Conservation (phyloP, 441 rosid species). For the Corymbia citriodora region DNA sequence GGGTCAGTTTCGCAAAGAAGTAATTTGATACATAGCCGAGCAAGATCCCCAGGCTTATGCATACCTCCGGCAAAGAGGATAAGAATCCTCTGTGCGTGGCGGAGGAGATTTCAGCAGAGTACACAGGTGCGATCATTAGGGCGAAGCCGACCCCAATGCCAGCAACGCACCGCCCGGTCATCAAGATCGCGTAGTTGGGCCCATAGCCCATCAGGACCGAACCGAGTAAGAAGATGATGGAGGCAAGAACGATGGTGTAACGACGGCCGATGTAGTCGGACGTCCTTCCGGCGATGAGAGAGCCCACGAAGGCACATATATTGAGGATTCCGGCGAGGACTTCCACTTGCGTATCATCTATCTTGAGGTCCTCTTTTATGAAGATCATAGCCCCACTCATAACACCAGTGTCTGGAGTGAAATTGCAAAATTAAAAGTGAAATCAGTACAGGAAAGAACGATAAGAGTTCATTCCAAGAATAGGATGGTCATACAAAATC, state of each 20-base stretch:
- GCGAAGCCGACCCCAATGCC: slow-evolving; percentile 82
- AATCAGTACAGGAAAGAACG: not conserved
- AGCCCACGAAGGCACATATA: slow-evolving; percentile 58
- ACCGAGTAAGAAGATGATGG: slow-evolving; percentile 59
- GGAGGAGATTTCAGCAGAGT: slow-evolving; percentile 64
- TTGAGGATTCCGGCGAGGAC: slow-evolving; percentile 81
- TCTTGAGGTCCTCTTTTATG: slow-evolving; percentile 59
- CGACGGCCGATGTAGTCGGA: slow-evolving; percentile 71
- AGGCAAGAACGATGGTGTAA: slow-evolving; percentile 62
- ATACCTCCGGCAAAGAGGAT: slow-evolving; percentile 60
- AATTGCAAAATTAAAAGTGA: not conserved
- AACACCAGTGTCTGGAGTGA: slow-evolving; percentile 66
- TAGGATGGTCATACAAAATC: not conserved
- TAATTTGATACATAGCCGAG: slow-evolving; percentile 61
- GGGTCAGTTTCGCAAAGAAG: slow-evolving; percentile 39
- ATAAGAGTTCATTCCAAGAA: not conserved
- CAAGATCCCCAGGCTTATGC: slow-evolving; percentile 60
- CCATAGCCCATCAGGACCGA: slow-evolving; percentile 77
- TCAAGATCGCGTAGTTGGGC: slow-evolving; percentile 43
- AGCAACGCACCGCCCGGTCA: slow-evolving; percentile 60
- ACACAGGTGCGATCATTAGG: slow-evolving; percentile 84
- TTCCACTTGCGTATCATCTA: slow-evolving; percentile 19
- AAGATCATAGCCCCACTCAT: slow-evolving; percentile 96
- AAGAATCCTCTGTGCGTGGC: slow-evolving; percentile 53
- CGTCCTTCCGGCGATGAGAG: slow-evolving; percentile 71